Evolutionary conservation across 441 rosid species (phyloP).

Genomic region (Populus tomentosa): DNA sequence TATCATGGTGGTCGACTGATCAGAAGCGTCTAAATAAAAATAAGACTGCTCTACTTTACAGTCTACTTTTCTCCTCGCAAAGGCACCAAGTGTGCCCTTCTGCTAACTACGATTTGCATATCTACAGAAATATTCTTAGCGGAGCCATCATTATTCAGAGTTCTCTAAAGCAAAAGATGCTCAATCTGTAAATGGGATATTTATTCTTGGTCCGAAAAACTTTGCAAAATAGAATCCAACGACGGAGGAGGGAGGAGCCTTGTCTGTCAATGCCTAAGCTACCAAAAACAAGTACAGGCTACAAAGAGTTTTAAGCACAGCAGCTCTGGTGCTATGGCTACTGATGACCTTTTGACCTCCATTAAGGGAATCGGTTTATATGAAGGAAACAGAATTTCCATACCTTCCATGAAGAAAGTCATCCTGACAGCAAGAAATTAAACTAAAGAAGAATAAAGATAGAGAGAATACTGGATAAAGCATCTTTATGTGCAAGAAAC

Average conservation of each 20-base stretch:
- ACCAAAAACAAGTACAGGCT: background rate
- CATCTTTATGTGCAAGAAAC: conserved; percentile 30
- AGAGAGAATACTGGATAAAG: conserved; percentile 33
- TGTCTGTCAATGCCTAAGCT: background rate
- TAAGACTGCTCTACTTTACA: background rate
- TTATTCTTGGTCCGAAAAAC: background rate
- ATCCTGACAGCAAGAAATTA: conserved; percentile 8
- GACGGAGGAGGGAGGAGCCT: too few species aligned
- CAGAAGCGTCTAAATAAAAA: background rate
- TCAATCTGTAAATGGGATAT: background rate
- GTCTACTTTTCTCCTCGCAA: background rate
- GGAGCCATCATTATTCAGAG: background rate
- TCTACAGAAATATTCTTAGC: background rate
- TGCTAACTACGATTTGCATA: background rate
- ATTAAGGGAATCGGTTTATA: background rate
- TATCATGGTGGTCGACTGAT: background rate
- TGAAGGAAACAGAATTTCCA: background rate
- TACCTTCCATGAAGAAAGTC: conserved; percentile 2
- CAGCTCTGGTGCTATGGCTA: background rate
- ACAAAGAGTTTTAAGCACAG: background rate
- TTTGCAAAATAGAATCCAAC: background rate
- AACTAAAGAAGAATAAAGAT: conserved; percentile 31
- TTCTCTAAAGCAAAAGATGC: conserved; percentile 7
- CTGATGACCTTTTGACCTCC: conserved; percentile 4
- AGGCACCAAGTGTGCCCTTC: background rate